Base-by-base conservation (phyloP, 2,329 filamentous ascomycete species). In the Fusarium paranaense region DNA sequence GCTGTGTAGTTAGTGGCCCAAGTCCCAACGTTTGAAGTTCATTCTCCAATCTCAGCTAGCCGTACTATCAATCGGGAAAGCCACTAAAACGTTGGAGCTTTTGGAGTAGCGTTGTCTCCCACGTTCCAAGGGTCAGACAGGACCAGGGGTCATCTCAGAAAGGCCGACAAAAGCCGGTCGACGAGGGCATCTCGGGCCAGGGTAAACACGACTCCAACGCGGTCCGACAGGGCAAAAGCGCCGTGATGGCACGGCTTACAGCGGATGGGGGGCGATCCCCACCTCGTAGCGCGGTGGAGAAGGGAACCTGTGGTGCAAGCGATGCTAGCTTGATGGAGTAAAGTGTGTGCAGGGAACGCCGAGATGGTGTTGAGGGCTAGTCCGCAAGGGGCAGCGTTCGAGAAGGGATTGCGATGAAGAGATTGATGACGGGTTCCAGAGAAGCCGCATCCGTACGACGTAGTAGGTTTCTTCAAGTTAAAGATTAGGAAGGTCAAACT, bases 341-440 rank as follows among this genome's bases (percentile, higher is more conserved):
- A 59, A 35, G 25, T 20, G 40, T 37, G 22, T 38, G 58, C 40
- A 38, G 62, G 50, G 50, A 38, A 25, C 50, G 50, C 62, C 27
- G 61, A 32, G 32, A 20, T 30, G 50, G 27, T 20, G 50, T 7
- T 38, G 35, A 42, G 22, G 50, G 42, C 57, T 65, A 62, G 52
- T 40, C 64, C 45, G 11, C n/a, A 66, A 69, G 56, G n/a, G 54
- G 70, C 30, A 66, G 59, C 40, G 59, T 71, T 73, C 68, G 27
- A 68, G 70, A 70, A 64, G 67, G 33, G 57, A 58, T 27, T 45
- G 45, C 37, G 57, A 30, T 30, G 32, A 61, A 45, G 42, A 54
- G 40, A 62, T 47, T 62, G 61, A 42, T 35, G 37, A 47, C 27
- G 47, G 33, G 27, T 30, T 10, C 6, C 9, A 45, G 9, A 59